These are phyloP conservation scores for Paraconiothyrium brasiliense DNA, from an alignment of 2,329 filamentous ascomycete genomes.

Conservation along the genomic window DNA sequence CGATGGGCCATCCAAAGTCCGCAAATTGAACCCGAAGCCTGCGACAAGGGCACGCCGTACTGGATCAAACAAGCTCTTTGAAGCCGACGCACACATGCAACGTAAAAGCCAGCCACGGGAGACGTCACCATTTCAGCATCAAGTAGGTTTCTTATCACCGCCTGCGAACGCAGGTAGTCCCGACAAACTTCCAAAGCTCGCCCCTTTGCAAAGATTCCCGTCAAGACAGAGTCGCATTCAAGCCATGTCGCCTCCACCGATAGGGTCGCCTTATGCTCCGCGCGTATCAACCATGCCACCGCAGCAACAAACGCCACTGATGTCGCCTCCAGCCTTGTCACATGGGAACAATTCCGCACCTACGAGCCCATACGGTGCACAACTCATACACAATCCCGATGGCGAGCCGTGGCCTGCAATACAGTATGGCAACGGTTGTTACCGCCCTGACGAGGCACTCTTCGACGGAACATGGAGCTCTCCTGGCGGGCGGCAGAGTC, in stretches of 20 bases:
- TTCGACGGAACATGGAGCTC: neutral
- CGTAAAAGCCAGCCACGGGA: constrained; percentile 20
- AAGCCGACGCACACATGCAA: neutral
- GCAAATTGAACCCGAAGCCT: constrained; percentile 15
- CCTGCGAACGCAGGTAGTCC: constrained; percentile 9
- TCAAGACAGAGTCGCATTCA: constrained; percentile 13
- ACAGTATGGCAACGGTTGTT: neutral
- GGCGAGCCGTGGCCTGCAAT: constrained; percentile 18
- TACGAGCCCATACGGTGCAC: constrained; percentile 5
- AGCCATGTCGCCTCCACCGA: constrained; percentile 12
- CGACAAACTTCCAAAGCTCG: neutral
- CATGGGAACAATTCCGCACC: constrained; percentile 11
- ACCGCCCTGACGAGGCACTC: neutral
- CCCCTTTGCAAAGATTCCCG: neutral
- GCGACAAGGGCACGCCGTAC: constrained; percentile 17
- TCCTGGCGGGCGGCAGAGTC: neutral
- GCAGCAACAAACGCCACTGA: constrained; percentile 13
- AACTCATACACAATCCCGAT: neutral
- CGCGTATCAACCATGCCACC: constrained; percentile 19
- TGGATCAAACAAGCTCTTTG: neutral
- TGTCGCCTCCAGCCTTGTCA: constrained; percentile 17
- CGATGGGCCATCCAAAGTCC: constrained; percentile 20
- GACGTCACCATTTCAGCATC: neutral
- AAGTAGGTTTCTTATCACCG: constrained; percentile 19
- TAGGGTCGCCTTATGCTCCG: constrained; percentile 9